phyloP scores from a whole-genome alignment of 306 rosid genomes.

The Lupinus albus region DNA sequence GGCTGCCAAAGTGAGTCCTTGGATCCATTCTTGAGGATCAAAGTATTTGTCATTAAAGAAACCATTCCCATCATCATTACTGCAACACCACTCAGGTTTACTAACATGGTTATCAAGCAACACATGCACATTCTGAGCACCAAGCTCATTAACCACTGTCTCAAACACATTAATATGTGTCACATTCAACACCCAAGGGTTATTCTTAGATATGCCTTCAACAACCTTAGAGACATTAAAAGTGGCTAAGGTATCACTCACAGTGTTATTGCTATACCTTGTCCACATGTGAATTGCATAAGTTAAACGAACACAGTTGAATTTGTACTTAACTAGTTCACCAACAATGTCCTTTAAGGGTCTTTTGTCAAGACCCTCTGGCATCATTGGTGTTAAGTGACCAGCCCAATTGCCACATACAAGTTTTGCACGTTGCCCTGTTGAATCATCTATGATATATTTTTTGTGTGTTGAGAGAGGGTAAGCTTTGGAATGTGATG shows the following conservation, averaged over 20 bases:
- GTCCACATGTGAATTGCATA: slow-evolving; percentile 48
- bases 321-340: not conserved
- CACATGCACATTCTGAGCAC: slow-evolving; percentile 33
- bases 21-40: slow-evolving; percentile 56
- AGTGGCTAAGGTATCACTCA: not conserved
- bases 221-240: not conserved
- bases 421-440: slow-evolving; percentile 40
- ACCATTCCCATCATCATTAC: slow-evolving; percentile 57
- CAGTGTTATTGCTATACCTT: not conserved
- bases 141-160: slow-evolving; percentile 33
- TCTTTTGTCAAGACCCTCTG: slow-evolving; percentile 41
- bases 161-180: slow-evolving; percentile 33
- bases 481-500: slow-evolving; percentile 11
- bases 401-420: slow-evolving; percentile 43
- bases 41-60: slow-evolving; percentile 58
- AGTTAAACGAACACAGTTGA: slow-evolving; percentile 46
- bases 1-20: slow-evolving; percentile 53
- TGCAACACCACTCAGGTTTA: slow-evolving; percentile 60
- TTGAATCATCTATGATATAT: slow-evolving; percentile 38
- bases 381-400: slow-evolving; percentile 42
- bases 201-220: slow-evolving; percentile 24
- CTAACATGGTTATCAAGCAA: slow-evolving; percentile 64
- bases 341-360: slow-evolving; percentile 33
- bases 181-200: slow-evolving; percentile 20
- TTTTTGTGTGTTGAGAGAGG: slow-evolving; percentile 44